These are phyloP conservation scores for Globisporangium irregulare DNA, from an alignment of 352 stramenopile species.

Conservation along the genomic window DNA sequence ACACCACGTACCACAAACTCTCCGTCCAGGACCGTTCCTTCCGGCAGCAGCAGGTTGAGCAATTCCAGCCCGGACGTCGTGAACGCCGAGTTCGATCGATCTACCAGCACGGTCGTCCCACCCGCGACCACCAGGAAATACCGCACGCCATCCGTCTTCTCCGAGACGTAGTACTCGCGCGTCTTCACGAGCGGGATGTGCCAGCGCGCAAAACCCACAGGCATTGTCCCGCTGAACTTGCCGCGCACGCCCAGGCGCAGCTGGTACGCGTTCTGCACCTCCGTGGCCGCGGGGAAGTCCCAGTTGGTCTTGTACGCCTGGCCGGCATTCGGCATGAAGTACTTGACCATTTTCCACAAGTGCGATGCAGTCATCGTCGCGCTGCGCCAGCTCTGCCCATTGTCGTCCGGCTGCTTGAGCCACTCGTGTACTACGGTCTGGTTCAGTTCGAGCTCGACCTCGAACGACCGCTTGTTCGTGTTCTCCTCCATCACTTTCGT, in stretches of 20 bases:
- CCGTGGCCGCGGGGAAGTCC: conserved; percentile 66
- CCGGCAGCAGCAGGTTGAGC: conserved; percentile 73
- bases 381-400: conserved; percentile 68
- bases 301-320: conserved; percentile 79
- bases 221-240: conserved; percentile 90
- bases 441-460: conserved; percentile 80
- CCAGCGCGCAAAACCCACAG: conserved; percentile 88
- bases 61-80: conserved; percentile 74
- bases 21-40: conserved; percentile 88
- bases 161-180: conserved; percentile 85
- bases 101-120: conserved; percentile 62
- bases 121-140: conserved; percentile 88
- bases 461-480: conserved; percentile 62
- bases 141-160: conserved; percentile 91
- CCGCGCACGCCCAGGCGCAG: conserved; percentile 57
- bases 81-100: conserved; percentile 79
- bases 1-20: conserved; percentile 74
- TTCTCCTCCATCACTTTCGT: conserved; percentile 81
- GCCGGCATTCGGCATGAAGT: conserved; percentile 78
- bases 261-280: conserved; percentile 82
- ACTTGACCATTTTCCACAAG: conserved; percentile 82
- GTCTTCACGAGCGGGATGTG: conserved; percentile 85
- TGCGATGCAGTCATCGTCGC: conserved; percentile 61
- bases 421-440: conserved; percentile 66
- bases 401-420: conserved; percentile 72